These are phyloP conservation scores for Suillus plorans DNA, from an alignment of 768 basidiomycete species.

Conservation along the genomic window DNA sequence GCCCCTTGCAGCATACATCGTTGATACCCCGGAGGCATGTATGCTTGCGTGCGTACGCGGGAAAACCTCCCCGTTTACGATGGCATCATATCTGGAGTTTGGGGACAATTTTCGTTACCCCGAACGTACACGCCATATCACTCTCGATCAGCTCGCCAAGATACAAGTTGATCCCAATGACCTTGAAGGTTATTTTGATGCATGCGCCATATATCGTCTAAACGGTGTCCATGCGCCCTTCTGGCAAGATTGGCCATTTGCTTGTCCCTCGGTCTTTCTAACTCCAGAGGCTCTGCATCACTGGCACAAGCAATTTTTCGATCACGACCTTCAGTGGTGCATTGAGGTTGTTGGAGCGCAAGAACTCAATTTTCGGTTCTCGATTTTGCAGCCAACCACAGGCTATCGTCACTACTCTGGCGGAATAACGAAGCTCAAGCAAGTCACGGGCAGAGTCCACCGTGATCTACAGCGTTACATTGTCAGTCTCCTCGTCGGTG, in stretches of 20 bases:
- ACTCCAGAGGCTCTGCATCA: not conserved
- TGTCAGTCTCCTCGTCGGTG: too few relatives aligned
- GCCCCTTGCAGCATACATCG: too few relatives aligned
- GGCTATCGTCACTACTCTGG: conserved; percentile 37
- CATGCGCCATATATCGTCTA: not conserved
- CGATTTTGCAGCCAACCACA: conserved; percentile 25
- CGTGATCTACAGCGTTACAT: too few relatives aligned
- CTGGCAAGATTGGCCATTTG: not conserved
- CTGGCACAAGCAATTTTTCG: not conserved
- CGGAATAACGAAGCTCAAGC: conserved; percentile 25
- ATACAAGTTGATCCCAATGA: not conserved
- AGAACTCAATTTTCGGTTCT: conserved; percentile 30
- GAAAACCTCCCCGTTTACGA: too few relatives aligned
- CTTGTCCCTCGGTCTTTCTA: conserved; percentile 1
- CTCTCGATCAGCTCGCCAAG: not conserved
- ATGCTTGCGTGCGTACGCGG: too few relatives aligned
- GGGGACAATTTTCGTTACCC: too few relatives aligned
- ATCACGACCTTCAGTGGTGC: conserved; percentile 32
- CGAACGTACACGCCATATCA: too few relatives aligned
- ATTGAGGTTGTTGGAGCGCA: conserved; percentile 24
- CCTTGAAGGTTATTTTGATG: not conserved
- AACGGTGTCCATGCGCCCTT: not conserved
- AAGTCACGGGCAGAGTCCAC: too few relatives aligned
- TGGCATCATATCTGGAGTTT: too few relatives aligned
- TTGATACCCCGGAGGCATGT: too few relatives aligned